These are phyloP conservation scores for Xylaria longipes DNA, from an alignment of 495 filamentous ascomycete species.

Conservation along the genomic window DNA sequence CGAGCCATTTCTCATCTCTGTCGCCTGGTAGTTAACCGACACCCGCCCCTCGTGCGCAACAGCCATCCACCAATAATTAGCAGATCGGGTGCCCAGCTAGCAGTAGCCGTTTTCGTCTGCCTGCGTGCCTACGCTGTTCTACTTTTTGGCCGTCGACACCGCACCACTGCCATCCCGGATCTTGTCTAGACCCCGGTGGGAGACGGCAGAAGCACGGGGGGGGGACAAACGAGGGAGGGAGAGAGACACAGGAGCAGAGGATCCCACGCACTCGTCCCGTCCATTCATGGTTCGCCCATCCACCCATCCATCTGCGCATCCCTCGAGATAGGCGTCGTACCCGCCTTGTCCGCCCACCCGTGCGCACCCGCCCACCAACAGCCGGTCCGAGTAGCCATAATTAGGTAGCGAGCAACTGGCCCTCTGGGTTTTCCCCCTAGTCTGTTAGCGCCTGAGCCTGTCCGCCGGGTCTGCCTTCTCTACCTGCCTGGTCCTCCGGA, in stretches of 20 bases:
- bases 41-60: background rate
- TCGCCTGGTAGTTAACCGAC: slow-evolving; percentile 1
- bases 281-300: slow-evolving; percentile 1
- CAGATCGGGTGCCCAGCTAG: background rate
- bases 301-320: slow-evolving; percentile 5
- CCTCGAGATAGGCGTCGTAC: slow-evolving; percentile 24
- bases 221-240: background rate
- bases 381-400: slow-evolving; percentile 31
- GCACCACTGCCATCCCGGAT: background rate
- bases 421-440: background rate
- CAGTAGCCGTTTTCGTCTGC: background rate
- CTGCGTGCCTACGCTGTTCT: background rate
- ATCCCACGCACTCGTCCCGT: background rate
- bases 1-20: background rate
- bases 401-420: slow-evolving; percentile 24
- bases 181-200: background rate
- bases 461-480: slow-evolving; percentile 15
- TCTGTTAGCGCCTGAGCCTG: slow-evolving; percentile 16
- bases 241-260: background rate
- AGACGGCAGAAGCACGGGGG: background rate
- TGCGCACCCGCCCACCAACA: slow-evolving; percentile 28
- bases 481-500: slow-evolving; percentile 17
- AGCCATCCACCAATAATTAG: background rate
- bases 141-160: background rate
- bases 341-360: slow-evolving; percentile 29